These are phyloP conservation scores for Lecanicillium sp. DNA, from an alignment of 2,329 filamentous ascomycete species.

Conservation along the genomic window DNA sequence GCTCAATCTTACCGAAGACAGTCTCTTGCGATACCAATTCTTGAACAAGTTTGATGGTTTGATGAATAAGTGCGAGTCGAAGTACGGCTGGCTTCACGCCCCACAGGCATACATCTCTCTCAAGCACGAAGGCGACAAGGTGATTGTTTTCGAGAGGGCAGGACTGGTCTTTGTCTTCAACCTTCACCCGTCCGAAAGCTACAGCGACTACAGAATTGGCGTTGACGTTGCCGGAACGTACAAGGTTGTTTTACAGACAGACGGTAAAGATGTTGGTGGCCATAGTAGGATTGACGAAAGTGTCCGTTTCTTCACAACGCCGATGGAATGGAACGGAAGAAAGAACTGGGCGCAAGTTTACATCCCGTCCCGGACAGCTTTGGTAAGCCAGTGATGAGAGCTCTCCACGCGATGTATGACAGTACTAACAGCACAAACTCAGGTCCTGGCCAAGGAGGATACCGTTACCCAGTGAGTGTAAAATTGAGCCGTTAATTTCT, in stretches of 20 bases:
- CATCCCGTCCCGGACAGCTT: constrained; percentile 72
- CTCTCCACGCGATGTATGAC: background rate
- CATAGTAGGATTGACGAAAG: constrained; percentile 68
- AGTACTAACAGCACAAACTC: constrained; percentile 5
- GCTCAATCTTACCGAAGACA: constrained; percentile 85
- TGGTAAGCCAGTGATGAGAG: constrained; percentile 51
- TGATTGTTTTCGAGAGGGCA: constrained; percentile 90
- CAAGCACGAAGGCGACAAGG: constrained; percentile 90
- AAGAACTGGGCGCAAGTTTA: constrained; percentile 93
- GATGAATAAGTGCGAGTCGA: constrained; percentile 84
- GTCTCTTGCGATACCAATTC: constrained; percentile 78
- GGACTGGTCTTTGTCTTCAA: constrained; percentile 94
- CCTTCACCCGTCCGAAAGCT: constrained; percentile 81
- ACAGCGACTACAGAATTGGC: constrained; percentile 86
- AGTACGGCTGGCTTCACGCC: constrained; percentile 84
- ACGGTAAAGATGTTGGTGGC: constrained; percentile 72
- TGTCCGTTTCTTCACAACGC: constrained; percentile 89
- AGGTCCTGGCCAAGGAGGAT: constrained; percentile 48
- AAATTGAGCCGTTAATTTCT: background rate
- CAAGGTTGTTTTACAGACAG: constrained; percentile 75
- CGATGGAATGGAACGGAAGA: constrained; percentile 82
- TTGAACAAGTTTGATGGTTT: constrained; percentile 89
- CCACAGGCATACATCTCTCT: constrained; percentile 86
- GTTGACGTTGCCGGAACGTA: constrained; percentile 83
- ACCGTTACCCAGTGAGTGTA: constrained; percentile 20